phyloP scores from a whole-genome alignment of 805 yeast species.

The Yarrowia sp. region DNA sequence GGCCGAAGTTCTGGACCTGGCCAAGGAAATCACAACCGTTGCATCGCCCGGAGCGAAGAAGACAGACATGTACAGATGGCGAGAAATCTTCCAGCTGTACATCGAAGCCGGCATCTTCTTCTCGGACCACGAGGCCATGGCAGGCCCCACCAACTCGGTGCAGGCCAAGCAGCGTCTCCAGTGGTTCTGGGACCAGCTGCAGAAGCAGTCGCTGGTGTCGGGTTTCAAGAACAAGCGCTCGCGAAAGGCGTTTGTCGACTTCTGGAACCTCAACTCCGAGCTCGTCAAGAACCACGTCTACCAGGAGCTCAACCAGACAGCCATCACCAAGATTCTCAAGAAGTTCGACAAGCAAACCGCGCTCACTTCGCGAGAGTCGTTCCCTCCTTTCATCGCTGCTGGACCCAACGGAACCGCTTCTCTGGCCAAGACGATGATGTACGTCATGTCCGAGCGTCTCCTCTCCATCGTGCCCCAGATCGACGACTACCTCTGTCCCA shows the following conservation, averaged over 20 bases:
- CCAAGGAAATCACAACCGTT: slow-evolving; percentile 43
- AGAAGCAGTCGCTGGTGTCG: slow-evolving; percentile 41
- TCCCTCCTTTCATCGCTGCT: slow-evolving; percentile 47
- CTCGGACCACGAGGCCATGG: slow-evolving; percentile 48
- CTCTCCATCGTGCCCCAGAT: slow-evolving; percentile 65
- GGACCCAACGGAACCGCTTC: slow-evolving; percentile 50
- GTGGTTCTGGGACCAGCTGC: slow-evolving; percentile 45
- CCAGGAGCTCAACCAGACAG: slow-evolving; percentile 60
- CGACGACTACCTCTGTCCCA: slow-evolving; percentile 74
- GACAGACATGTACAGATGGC: slow-evolving; percentile 65
- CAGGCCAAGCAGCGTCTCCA: slow-evolving; percentile 48
- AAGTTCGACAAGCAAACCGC: slow-evolving; percentile 74
- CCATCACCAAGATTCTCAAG: slow-evolving; percentile 65
- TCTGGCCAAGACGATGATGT: slow-evolving; percentile 54
- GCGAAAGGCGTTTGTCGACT: slow-evolving; percentile 47
- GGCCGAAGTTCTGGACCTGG: slow-evolving; percentile 45
- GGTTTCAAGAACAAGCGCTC: slow-evolving; percentile 50
- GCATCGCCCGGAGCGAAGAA: slow-evolving; percentile 46
- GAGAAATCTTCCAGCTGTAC: slow-evolving; percentile 63
- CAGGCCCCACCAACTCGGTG: slow-evolving; percentile 47
- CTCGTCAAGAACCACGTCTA: slow-evolving; percentile 57
- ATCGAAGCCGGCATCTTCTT: slow-evolving; percentile 66
- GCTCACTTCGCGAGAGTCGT: slow-evolving; percentile 43
- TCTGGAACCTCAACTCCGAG: slow-evolving; percentile 53
- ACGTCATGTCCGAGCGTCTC: slow-evolving; percentile 49